phyloP scores from a whole-genome alignment of 2,329 filamentous ascomycete species.

The Trematosphaeria pertusa region DNA sequence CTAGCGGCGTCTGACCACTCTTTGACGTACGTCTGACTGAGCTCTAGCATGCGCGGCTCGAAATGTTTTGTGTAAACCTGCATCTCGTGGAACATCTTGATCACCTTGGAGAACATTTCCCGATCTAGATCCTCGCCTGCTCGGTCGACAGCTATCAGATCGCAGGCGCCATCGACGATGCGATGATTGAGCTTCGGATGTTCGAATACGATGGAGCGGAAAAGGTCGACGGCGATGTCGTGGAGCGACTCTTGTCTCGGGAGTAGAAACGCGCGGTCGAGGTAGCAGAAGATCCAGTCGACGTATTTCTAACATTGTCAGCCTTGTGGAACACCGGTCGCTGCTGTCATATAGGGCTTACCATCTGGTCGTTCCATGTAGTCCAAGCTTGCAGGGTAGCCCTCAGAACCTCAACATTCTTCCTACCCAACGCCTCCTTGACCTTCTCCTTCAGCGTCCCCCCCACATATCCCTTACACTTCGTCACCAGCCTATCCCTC shows the following conservation, averaged over 20 bases:
- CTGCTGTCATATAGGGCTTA: too few relatives aligned
- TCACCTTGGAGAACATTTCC: slow-evolving; percentile 70
- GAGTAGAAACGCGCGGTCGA: slow-evolving; percentile 88
- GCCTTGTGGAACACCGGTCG: too few relatives aligned
- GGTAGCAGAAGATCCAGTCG: slow-evolving; percentile 89
- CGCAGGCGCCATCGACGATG: slow-evolving; percentile 74
- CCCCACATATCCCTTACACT: slow-evolving; percentile 70
- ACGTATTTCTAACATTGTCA: slow-evolving; percentile 80
- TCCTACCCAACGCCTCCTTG: slow-evolving; percentile 61
- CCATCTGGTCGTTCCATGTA: slow-evolving; percentile 78
- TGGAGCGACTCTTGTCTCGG: slow-evolving; percentile 79
- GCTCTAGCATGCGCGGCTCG: slow-evolving; percentile 74
- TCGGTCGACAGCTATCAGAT: slow-evolving; percentile 77
- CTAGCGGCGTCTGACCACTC: slow-evolving; percentile 74
- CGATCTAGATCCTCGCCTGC: slow-evolving; percentile 64
- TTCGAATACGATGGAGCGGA: slow-evolving; percentile 68
- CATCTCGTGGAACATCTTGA: slow-evolving; percentile 86
- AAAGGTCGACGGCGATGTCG: slow-evolving; percentile 79
- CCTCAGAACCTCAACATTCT: slow-evolving; percentile 70
- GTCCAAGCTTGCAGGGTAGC: slow-evolving; percentile 71
- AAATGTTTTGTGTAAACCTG: slow-evolving; percentile 81
- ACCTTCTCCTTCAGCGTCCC: slow-evolving; percentile 65
- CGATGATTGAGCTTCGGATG: slow-evolving; percentile 59
- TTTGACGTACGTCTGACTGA: slow-evolving; percentile 72
- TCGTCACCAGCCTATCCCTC: slow-evolving; percentile 68